phyloP scores from a whole-genome alignment of 1,284 basidiomycete species.

The Rhodotorula mucilaginosa region DNA sequence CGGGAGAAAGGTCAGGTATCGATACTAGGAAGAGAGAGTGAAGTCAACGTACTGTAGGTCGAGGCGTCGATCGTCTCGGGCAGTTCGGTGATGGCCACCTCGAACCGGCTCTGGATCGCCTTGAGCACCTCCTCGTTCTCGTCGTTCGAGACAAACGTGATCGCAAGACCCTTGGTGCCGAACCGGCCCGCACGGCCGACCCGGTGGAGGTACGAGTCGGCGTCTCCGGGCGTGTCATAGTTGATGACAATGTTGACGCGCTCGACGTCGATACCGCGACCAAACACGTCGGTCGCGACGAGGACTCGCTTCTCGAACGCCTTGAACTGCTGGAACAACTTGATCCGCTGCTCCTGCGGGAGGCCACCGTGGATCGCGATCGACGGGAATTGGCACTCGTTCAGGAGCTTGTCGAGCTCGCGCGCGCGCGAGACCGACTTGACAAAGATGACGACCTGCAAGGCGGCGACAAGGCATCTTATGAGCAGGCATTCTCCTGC shows the following conservation, averaged over 20 bases:
- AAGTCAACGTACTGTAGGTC: slow-evolving; percentile 47
- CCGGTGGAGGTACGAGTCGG: slow-evolving; percentile 97
- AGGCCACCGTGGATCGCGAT: slow-evolving; percentile 96
- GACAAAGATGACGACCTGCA: slow-evolving; percentile 96
- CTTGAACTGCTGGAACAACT: slow-evolving; percentile 98
- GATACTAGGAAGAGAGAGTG: too few species aligned
- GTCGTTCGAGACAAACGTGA: slow-evolving; percentile 91
- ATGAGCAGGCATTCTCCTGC: too few species aligned
- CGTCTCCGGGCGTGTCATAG: slow-evolving; percentile 86
- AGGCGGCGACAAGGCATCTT: not conserved
- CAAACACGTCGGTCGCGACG: slow-evolving; percentile 88
- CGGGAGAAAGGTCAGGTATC: not conserved
- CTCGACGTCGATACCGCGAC: slow-evolving; percentile 95
- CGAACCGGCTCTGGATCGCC: slow-evolving; percentile 84
- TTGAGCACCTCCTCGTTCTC: slow-evolving; percentile 90
- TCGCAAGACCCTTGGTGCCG: slow-evolving; percentile 98
- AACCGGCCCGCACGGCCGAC: slow-evolving; percentile 98
- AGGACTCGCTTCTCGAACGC: slow-evolving; percentile 98
- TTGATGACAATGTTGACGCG: slow-evolving; percentile 76
- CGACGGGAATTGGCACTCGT: slow-evolving; percentile 97
- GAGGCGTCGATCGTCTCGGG: slow-evolving; percentile 85
- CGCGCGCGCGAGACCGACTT: slow-evolving; percentile 96
- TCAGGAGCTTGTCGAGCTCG: slow-evolving; percentile 90
- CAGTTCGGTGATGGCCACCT: slow-evolving; percentile 86
- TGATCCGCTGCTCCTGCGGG: slow-evolving; percentile 92